phyloP scores from a whole-genome alignment of 768 basidiomycete genomes.

The Mycena haematopus region DNA sequence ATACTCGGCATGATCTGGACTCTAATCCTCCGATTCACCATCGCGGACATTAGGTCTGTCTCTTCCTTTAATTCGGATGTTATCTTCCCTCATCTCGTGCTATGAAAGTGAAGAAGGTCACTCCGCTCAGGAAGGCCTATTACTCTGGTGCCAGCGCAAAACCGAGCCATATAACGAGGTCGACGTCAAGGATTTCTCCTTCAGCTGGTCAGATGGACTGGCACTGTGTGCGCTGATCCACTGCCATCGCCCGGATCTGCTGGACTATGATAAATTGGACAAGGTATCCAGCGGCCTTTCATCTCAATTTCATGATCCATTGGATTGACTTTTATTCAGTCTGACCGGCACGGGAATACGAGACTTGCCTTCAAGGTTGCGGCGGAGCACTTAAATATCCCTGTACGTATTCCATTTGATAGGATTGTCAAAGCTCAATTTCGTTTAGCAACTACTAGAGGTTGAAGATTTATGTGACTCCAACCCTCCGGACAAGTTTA shows the following conservation, averaged over 20 bases:
- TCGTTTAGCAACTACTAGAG: constrained; percentile 85
- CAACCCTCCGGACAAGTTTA: constrained; percentile 90
- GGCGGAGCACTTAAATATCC: constrained; percentile 87
- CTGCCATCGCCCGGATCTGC: constrained; percentile 92
- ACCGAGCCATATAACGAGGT: constrained; percentile 92
- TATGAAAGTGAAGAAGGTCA: constrained; percentile 88
- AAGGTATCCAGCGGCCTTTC: constrained; percentile 57
- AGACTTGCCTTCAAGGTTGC: constrained; percentile 88
- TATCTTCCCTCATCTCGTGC: constrained; percentile 25
- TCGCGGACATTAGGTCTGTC: constrained; percentile 94
- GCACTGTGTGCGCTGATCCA: constrained; percentile 99
- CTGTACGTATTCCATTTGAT: constrained; percentile 56
- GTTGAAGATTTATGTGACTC: constrained; percentile 94
- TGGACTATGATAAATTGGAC: constrained; percentile 87
- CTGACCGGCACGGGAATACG: constrained; percentile 83
- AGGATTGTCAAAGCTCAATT: constrained; percentile 1
- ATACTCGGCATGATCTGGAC: constrained; percentile 99
- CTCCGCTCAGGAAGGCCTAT: constrained; percentile 96
- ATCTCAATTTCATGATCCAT: background rate
- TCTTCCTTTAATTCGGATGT: background rate
- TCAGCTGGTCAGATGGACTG: constrained; percentile 93
- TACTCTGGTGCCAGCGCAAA: constrained; percentile 98
- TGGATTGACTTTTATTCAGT: constrained; percentile 46
- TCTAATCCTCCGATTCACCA: constrained; percentile 94
- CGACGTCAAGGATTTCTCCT: constrained; percentile 90